Base-by-base conservation (phyloP, 2,329 filamentous ascomycete species). In the Stylonectria norvegica region DNA sequence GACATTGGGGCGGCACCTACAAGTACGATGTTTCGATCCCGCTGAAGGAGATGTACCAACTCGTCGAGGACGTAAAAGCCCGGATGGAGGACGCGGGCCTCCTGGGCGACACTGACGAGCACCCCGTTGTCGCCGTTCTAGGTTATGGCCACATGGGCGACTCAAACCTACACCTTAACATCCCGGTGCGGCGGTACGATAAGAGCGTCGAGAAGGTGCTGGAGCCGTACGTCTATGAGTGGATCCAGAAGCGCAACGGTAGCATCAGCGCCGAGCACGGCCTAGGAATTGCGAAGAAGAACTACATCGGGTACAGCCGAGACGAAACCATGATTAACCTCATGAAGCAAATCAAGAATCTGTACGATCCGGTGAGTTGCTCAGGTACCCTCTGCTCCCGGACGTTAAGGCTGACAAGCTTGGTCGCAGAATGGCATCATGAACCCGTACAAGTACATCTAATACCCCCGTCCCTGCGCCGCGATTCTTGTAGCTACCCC, bases 71-170 rank as follows among this genome's bases (percentile, higher is more conserved):
- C 55, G 85, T 83, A 16, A 78, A 85, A 48, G 80, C 79, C 38
- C 81, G 83, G 38, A 76, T 98, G 50, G 74, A 76, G 2, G 75
- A 82, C 38, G 83, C 83, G 20, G 89, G 89, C 1, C 75, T 97
- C 3, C 73, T 95, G 28, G 86, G 88, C 38, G 83, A 88, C 31
- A 80, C 83, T 5, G 80, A 86, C 40, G 81, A 81, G 32, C 78
- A 83, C 61, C 88, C 90, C 1, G 90, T 94, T 5, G 78, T 94
- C 2, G 86, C 85, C 42, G 90, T 96, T n/a, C 81, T 96, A 15
- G 93, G 93, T 15, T 98, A 96, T 61, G 93, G 93, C 22, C 93
- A 98, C 65, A 97, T 98, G 90, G 94, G 93, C 27, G 93, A 98
- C 66, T 82, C 86, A 4, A 98, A 98, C 67, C 68, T 98, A 50